A percentile compares a stretch with the other conserved stretches of the same genome.
phyloP scores from a whole-genome alignment of 352 stramenopile species.

The Pythium aphanidermatum region DNA sequence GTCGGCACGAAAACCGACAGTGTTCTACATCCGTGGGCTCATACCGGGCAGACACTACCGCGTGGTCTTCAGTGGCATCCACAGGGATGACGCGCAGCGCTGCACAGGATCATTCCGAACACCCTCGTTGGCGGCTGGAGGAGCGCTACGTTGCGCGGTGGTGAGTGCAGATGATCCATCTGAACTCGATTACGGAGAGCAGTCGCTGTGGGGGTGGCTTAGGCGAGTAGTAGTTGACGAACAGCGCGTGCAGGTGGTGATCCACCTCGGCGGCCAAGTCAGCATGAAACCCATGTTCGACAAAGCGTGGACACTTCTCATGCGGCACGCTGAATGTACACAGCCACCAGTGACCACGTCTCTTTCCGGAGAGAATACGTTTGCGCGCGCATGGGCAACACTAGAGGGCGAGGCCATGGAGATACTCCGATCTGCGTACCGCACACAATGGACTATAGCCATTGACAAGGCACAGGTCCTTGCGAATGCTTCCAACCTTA shows the following conservation, averaged over 20 bases:
- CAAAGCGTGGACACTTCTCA: constrained; percentile 47
- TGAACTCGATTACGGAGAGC: constrained; percentile 35
- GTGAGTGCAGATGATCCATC: constrained; percentile 52
- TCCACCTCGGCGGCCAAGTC: constrained; percentile 73
- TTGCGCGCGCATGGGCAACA: constrained; percentile 21
- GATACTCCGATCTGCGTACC: constrained; percentile 54
- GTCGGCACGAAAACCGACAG: constrained; percentile 24
- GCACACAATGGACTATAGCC: constrained; percentile 56
- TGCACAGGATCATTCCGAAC: constrained; percentile 43
- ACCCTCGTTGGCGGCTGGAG: constrained; percentile 27
- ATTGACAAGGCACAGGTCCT: constrained; percentile 44
- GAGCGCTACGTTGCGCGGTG: constrained; percentile 21
- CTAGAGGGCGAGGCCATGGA: constrained; percentile 50
- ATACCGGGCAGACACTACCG: constrained; percentile 48
- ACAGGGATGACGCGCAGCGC: constrained; percentile 24
- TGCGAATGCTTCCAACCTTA: constrained; percentile 63
- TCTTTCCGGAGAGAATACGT: neutral
- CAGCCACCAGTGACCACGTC: constrained; percentile 4
- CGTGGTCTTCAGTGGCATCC: constrained; percentile 53
- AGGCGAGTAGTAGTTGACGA: constrained; percentile 23
- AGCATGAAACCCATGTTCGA: constrained; percentile 64
- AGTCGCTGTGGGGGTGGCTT: constrained; percentile 43
- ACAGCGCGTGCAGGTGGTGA: constrained; percentile 28
- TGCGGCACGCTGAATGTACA: constrained; percentile 36
- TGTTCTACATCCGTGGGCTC: constrained; percentile 39